Conservation (phyloP, 2,329 filamentous ascomycete species). For the Neofusicoccum laricinum region DNA sequence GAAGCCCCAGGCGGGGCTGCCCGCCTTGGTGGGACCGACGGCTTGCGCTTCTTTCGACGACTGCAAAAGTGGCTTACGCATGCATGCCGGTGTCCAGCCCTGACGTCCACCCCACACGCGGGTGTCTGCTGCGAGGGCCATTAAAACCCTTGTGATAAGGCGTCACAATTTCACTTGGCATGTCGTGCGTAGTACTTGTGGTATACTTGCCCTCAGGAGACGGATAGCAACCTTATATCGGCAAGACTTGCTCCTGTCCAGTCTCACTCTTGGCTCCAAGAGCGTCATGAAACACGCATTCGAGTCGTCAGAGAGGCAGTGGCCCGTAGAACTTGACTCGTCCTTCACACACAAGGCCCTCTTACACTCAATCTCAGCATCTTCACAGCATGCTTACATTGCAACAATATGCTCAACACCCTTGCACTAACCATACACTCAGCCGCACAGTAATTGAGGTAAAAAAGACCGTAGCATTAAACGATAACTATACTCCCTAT, state of each 20-base stretch:
- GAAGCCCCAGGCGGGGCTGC: background rate
- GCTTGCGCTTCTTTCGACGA: background rate
- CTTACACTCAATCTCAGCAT: background rate
- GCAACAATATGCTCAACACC: too few relatives aligned
- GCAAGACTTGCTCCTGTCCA: background rate
- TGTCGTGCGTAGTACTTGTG: too few relatives aligned
- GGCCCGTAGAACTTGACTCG: background rate
- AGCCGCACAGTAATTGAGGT: too few relatives aligned
- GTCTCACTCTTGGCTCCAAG: background rate
- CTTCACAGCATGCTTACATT: too few relatives aligned
- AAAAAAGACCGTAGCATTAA: slow-evolving; percentile 1
- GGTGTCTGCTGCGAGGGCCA: background rate
- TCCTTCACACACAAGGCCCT: background rate
- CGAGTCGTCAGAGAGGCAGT: background rate
- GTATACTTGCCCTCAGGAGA: background rate
- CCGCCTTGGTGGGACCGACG: background rate
- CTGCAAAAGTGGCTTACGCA: background rate
- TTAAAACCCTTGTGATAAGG: too few relatives aligned
- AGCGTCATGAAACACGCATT: background rate
- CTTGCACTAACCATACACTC: too few relatives aligned
- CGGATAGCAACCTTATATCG: background rate
- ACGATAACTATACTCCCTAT: background rate
- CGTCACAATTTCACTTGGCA: too few relatives aligned
- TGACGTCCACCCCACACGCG: background rate
- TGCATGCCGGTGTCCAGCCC: background rate